Percentiles rank a stretch among this genome's conserved stretches.
phyloP scores from a whole-genome alignment of 139 green algal species.

The Zygnema cylindricum region DNA sequence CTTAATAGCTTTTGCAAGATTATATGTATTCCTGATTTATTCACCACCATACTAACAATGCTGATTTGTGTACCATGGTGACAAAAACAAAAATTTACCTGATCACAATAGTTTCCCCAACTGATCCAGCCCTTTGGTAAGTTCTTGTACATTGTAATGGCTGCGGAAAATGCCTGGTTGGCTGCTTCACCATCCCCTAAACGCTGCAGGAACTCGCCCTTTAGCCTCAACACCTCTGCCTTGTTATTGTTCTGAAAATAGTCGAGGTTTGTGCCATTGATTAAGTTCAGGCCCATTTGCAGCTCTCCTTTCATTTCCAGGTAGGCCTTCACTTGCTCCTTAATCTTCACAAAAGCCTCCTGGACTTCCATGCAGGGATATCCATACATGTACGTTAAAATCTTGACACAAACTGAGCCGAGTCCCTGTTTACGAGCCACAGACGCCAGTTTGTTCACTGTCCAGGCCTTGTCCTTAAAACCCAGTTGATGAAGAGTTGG shows the following conservation, averaged over 20 bases:
- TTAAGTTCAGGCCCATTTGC: slow-evolving; percentile 83
- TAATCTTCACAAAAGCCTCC: slow-evolving; percentile 97
- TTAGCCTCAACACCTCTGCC: slow-evolving; percentile 90
- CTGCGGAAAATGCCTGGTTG: slow-evolving; percentile 76
- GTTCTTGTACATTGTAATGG: slow-evolving; percentile 79
- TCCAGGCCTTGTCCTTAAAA: slow-evolving; percentile 90
- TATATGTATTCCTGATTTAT: no score
- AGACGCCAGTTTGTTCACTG: slow-evolving; percentile 87
- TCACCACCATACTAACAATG: no score
- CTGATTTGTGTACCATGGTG: no score
- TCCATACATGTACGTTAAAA: slow-evolving; percentile 94
- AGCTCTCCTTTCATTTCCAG: slow-evolving; percentile 71
- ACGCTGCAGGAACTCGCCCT: slow-evolving; percentile 76
- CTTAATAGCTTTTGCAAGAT: no score
- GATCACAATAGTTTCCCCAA: slow-evolving; percentile 91
- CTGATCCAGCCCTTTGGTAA: slow-evolving; percentile 86
- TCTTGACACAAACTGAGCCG: slow-evolving; percentile 62
- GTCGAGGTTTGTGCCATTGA: slow-evolving; percentile 94
- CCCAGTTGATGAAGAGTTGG: slow-evolving; percentile 76
- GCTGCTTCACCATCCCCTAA: slow-evolving; percentile 64
- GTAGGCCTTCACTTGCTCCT: slow-evolving; percentile 82
- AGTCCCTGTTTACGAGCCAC: slow-evolving; percentile 80
- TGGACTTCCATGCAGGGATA: slow-evolving; percentile 95
- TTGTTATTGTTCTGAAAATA: slow-evolving; percentile 91
- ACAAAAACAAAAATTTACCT: slow-evolving; percentile 14